These are phyloP conservation scores for Fusarium pseudocircinatum DNA, from an alignment of 2,329 filamentous ascomycete species.

Conservation along the genomic window DNA sequence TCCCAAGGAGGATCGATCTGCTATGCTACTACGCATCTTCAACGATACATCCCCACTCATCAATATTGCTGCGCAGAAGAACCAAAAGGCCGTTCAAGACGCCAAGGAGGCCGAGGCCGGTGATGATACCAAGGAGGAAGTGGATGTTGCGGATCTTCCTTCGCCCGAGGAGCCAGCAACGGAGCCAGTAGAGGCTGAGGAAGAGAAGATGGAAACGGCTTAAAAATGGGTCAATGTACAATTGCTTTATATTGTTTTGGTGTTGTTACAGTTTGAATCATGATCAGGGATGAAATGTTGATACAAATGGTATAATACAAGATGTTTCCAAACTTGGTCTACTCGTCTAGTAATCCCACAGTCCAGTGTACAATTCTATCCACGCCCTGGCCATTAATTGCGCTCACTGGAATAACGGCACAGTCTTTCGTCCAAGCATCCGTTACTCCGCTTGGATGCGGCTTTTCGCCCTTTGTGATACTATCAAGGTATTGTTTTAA, in stretches of 20 bases:
- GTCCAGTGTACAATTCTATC: slow-evolving; percentile 78
- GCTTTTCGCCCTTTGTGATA: slow-evolving; percentile 68
- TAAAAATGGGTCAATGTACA: slow-evolving; percentile 31
- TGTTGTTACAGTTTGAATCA: slow-evolving; percentile 38
- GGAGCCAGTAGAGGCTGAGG: slow-evolving; percentile 13
- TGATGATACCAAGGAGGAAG: slow-evolving; percentile 38
- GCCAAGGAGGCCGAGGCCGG: slow-evolving; percentile 45
- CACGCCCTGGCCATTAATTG: slow-evolving; percentile 86
- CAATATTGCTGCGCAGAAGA: slow-evolving; percentile 69
- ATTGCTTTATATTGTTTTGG: slow-evolving; percentile 32
- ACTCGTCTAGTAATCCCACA: slow-evolving; percentile 70
- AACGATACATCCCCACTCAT: slow-evolving; percentile 88
- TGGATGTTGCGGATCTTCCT: slow-evolving; percentile 51
- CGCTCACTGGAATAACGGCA: slow-evolving; percentile 84
- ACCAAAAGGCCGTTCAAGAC: slow-evolving; percentile 50
- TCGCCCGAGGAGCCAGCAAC: slow-evolving; percentile 45
- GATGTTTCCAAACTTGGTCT: slow-evolving; percentile 10
- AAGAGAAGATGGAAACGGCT: slow-evolving; percentile 25
- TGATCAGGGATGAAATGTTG: slow-evolving; percentile 24
- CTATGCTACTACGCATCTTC: slow-evolving; percentile 90
- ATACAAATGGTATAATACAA: slow-evolving; percentile 40
- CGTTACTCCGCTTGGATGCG: slow-evolving; percentile 77
- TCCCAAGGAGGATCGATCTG: slow-evolving; percentile 93
- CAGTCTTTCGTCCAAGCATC: slow-evolving; percentile 69
- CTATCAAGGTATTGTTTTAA: slow-evolving; percentile 76